phyloP scores from a whole-genome alignment of 2,329 filamentous ascomycete genomes.

The Alternaria panax region DNA sequence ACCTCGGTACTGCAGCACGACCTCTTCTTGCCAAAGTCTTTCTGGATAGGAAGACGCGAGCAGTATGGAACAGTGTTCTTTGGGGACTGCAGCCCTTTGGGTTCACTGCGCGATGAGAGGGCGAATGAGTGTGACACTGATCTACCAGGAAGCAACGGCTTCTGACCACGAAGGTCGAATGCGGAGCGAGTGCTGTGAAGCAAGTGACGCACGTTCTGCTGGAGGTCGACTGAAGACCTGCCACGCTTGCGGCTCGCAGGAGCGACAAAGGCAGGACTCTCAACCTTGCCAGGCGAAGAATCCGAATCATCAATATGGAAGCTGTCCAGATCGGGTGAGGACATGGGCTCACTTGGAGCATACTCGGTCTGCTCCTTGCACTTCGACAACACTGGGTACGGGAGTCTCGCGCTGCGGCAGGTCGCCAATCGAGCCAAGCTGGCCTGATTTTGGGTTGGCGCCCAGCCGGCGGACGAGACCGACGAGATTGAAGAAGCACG shows the following conservation, averaged over 20 bases:
- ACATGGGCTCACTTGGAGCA: slow-evolving; percentile 46
- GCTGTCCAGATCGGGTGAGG: slow-evolving; percentile 50
- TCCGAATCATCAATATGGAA: slow-evolving; percentile 61
- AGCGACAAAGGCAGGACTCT: slow-evolving; percentile 35
- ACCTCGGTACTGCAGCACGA: slow-evolving; percentile 71
- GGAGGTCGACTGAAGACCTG: slow-evolving; percentile 67
- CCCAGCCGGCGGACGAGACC: slow-evolving; percentile 59
- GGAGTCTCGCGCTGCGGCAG: slow-evolving; percentile 58
- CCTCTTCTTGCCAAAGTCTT: slow-evolving; percentile 65
- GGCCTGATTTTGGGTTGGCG: slow-evolving; percentile 60
- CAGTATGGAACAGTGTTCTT: slow-evolving; percentile 50
- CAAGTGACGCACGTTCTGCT: slow-evolving; percentile 72
- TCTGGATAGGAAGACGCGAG: slow-evolving; percentile 54
- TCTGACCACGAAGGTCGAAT: slow-evolving; percentile 46
- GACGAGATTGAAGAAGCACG: slow-evolving; percentile 64
- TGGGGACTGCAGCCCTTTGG: slow-evolving; percentile 50
- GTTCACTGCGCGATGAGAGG: slow-evolving; percentile 35
- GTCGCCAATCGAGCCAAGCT: slow-evolving; percentile 61
- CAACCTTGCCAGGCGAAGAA: slow-evolving; percentile 35
- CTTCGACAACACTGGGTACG: slow-evolving; percentile 49
- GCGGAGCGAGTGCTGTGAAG: slow-evolving; percentile 54
- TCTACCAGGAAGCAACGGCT: slow-evolving; percentile 47
- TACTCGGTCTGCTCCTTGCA: slow-evolving; percentile 48
- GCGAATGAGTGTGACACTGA: slow-evolving; percentile 46
- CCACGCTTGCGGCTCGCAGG: slow-evolving; percentile 63